Evolutionary conservation across 768 basidiomycete species (phyloP), one percentile per base, ranked within the genome.

Genomic region (Xanthoconium stramineum): DNA sequence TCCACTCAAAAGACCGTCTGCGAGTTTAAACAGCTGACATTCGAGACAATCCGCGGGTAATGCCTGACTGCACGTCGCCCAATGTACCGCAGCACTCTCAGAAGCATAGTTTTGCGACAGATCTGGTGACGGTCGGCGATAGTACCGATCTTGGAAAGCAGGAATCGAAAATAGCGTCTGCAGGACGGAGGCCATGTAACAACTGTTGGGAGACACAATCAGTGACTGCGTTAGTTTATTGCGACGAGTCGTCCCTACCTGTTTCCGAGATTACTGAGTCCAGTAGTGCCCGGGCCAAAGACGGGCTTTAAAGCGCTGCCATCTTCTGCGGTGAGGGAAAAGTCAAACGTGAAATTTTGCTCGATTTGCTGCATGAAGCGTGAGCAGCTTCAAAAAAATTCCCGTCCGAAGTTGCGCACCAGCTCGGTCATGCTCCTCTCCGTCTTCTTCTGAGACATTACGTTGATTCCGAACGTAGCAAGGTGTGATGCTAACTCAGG

Each of bases 381-480:
- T 57, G 20, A 57, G 51, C 47, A 28, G 10, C 46, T 40, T 4
- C 6, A 12, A 14, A 11, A 1, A 53, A 36, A 36, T 6, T 7
- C 13, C 28, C 33, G 32, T 3, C 19, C 5, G 56, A 19, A 19
- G 19, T 14, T 1, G 68, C 83, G 48, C 56, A 94, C 94, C 60
- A 99, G 78, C 67, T 99, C 96, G 0, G 95, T 97, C 86, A 97
- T 91, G 54, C 85, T 92, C 75, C 97, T 98, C 70, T 97, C 94
- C 0, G 95, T 98, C 75, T 98, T 98, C 6, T 74, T 86, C 65
- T 91, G 86, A 0, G 79, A 81, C 37, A 81, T 78, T 2, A 98
- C 84, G 57, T 93, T 88, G 70, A 99, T 96, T 0, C 93, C 94
- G 57, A 98, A 97, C 24, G 80, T 80, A 0, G 82, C 71, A 3